phyloP scores from a whole-genome alignment of 129 eudicot species.

The Flaveria trinervia region DNA sequence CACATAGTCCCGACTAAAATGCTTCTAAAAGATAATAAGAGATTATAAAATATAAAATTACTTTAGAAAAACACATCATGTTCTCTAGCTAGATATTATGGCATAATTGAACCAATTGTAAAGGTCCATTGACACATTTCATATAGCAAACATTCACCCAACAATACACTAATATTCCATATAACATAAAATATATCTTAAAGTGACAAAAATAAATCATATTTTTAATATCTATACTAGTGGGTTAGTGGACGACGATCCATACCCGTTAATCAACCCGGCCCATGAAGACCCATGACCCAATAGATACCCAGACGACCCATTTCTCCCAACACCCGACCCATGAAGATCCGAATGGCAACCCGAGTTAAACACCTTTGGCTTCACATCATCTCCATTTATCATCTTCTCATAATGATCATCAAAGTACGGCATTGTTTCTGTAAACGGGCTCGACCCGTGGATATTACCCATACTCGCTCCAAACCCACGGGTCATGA shows the following conservation, averaged over 20 bases:
- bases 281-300: slow-evolving; percentile 60
- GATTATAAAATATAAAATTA: too few species aligned
- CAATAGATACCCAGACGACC: slow-evolving; percentile 32
- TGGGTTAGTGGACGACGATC: slow-evolving; percentile 53
- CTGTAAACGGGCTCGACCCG: slow-evolving; percentile 39
- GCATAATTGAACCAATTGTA: too few species aligned
- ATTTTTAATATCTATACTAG: slow-evolving; percentile 35
- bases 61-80: too few species aligned
- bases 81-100: too few species aligned
- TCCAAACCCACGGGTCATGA: slow-evolving; percentile 26
- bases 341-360: slow-evolving; percentile 40
- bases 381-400: slow-evolving; percentile 54
- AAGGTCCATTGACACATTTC: background rate
- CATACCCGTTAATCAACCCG: slow-evolving; percentile 68
- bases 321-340: slow-evolving; percentile 24
- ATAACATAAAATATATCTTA: background rate
- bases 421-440: slow-evolving; percentile 33
- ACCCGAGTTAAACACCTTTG: slow-evolving; percentile 49
- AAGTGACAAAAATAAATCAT: background rate
- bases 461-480: slow-evolving; percentile 18
- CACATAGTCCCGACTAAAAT: too few species aligned
- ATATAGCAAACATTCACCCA: background rate
- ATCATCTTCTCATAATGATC: slow-evolving; percentile 29
- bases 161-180: background rate
- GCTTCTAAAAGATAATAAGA: too few species aligned